Evolutionary conservation across 2,329 filamentous ascomycete species (phyloP), one percentile per base, ranked within the genome.

Genomic region (Aspergillus arachidicola): DNA sequence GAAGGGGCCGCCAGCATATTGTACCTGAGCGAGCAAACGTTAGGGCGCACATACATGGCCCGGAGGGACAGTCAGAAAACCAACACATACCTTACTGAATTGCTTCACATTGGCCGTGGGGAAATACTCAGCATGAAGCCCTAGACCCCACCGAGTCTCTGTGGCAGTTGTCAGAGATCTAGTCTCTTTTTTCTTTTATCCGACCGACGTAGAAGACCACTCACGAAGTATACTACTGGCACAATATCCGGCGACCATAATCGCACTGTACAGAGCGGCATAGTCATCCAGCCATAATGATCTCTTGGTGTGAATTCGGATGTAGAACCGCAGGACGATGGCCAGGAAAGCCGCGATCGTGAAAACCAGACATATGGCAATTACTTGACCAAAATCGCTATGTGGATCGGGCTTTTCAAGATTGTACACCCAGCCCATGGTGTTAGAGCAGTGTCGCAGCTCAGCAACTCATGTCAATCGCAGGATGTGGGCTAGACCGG

Each of bases 371-470:
- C 64, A 63, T 55, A 73, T 58, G 11, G 61, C 66, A 48, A 75
- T 73, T 23, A 74, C 64, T 0, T 61, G 66, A 4, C 64, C 26
- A 10, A 70, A 65, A 2, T 69, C 59, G 26, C 61, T 70, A 36
- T 71, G 57, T 19, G 68, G 68, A 51, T 75, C 72, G 6, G 64
- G 58, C 32, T 57, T 45, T 2, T 70, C 38, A 54, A 73, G 70
- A 30, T 75, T 75, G 58, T 74, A 63, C 23, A 75, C 71, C 73
- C 73, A 75, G 61, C 63, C 59, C 72, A 75, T 75, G 53, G 48
- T 58, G 50, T 30, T n/a, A 41, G 28, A 26, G 34, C 26, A 26
- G n/a, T 16, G 36, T 32, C 36, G 34, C 30, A 34, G 21, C n/a
- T 12, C 30, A 38, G 14, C n/a, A 26, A 41, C n/a, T 34, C 58